These are phyloP conservation scores for Phyllosticta ampelicida DNA, from an alignment of 2,329 filamentous ascomycete genomes.

Conservation along the genomic window DNA sequence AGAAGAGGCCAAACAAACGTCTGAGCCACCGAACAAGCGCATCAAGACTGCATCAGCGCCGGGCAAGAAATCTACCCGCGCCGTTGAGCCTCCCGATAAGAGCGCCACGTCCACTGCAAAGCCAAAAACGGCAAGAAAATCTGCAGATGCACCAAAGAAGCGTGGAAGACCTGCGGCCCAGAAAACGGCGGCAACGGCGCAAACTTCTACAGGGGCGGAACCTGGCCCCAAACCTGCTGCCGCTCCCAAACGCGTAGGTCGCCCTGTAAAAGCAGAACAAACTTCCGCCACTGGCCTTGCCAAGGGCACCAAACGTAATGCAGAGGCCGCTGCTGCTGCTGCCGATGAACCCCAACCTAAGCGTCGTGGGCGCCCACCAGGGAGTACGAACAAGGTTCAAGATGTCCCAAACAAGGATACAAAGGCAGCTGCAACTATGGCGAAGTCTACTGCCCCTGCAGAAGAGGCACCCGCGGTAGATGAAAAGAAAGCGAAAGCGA, in stretches of 20 bases:
- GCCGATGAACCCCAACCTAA: slow-evolving; percentile 8
- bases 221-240: neutral
- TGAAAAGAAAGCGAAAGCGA: slow-evolving; percentile 1
- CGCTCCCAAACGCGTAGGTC: neutral
- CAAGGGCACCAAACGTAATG: neutral
- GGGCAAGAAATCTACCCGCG: neutral
- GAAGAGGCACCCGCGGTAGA: neutral
- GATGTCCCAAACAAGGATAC: neutral
- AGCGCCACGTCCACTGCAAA: neutral
- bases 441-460: neutral
- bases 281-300: neutral
- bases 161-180: slow-evolving; percentile 16
- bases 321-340: slow-evolving; percentile 5
- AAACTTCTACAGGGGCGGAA: neutral
- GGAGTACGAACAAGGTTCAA: slow-evolving; percentile 2
- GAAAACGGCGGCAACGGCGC: neutral
- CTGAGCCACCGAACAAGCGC: slow-evolving; percentile 2
- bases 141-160: slow-evolving; percentile 16
- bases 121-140: slow-evolving; percentile 9
- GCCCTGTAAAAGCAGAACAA: neutral
- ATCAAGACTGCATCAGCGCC: slow-evolving; percentile 4
- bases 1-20: slow-evolving; percentile 5
- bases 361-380: slow-evolving; percentile 4
- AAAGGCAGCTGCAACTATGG: neutral
- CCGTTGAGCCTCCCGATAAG: slow-evolving; percentile 3